A percentile compares a stretch with the other conserved stretches of the same genome.
Conservation (phyloP, 805 yeast species). For the Deakozyma indianensis region DNA sequence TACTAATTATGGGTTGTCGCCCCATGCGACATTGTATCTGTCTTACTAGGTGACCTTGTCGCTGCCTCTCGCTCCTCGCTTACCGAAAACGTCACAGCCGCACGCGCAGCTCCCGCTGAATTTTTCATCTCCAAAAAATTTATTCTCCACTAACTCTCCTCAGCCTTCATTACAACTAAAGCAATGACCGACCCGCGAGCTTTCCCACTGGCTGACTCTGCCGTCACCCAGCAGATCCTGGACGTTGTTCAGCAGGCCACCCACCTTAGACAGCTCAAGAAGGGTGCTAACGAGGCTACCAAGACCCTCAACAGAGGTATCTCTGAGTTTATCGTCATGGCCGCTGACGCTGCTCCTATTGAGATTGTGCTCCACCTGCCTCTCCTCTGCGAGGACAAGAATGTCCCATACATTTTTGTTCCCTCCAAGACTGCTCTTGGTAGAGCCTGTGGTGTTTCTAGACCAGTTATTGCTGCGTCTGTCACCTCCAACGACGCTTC, state of each 20-base stretch:
- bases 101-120: too few species aligned
- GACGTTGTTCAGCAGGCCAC: constrained; percentile 98
- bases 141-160: neutral
- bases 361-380: constrained; percentile 97
- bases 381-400: constrained; percentile 95
- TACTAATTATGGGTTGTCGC: too few species aligned
- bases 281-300: constrained; percentile 99
- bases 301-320: constrained; percentile 99
- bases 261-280: constrained; percentile 94
- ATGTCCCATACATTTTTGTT: constrained; percentile 97
- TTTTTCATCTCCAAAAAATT: neutral
- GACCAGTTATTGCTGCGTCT: constrained; percentile 98
- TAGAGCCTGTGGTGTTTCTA: constrained; percentile 99
- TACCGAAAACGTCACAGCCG: neutral
- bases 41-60: too few species aligned
- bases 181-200: constrained; percentile 78
- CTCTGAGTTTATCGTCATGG: constrained; percentile 98
- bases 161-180: too few species aligned
- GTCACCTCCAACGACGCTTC: constrained; percentile 98
- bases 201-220: constrained; percentile 96
- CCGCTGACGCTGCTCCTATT: constrained; percentile 99
- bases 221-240: constrained; percentile 87
- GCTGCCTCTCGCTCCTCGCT: too few species aligned
- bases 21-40: too few species aligned
- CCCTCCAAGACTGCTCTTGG: constrained; percentile 98